Conservation (phyloP, 441 rosid species). For the Populus hybrid region DNA sequence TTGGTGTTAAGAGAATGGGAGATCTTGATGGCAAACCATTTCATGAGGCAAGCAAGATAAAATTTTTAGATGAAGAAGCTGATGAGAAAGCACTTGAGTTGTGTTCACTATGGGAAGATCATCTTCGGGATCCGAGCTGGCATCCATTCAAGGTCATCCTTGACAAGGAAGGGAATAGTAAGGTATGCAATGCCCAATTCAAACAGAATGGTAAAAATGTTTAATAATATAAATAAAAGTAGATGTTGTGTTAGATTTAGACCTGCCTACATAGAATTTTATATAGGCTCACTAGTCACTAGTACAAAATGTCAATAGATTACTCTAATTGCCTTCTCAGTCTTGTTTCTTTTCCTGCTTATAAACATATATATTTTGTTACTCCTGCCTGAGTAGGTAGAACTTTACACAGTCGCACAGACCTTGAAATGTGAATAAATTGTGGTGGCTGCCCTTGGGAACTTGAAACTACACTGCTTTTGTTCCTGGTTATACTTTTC, state of each 20-base stretch:
- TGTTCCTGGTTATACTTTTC: not conserved
- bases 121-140: slow-evolving; percentile 47
- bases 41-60: slow-evolving; percentile 29
- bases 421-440: not conserved
- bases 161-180: slow-evolving; percentile 29
- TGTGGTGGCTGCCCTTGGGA: not conserved
- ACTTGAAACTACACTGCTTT: not conserved
- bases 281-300: not conserved
- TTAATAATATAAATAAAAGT: no score
- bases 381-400: not conserved
- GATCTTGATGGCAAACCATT: slow-evolving; percentile 44
- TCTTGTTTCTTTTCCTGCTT: not conserved
- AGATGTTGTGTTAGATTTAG: no score
- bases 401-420: not conserved
- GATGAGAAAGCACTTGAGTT: slow-evolving; percentile 29
- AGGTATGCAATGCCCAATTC: slow-evolving; percentile 25
- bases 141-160: slow-evolving; percentile 44
- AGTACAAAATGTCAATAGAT: no score
- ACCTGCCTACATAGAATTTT: not conserved
- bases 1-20: slow-evolving; percentile 59
- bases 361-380: not conserved
- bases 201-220: no score
- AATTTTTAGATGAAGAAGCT: slow-evolving; percentile 27
- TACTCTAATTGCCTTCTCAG: no score
- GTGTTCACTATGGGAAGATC: slow-evolving; percentile 45